Conservation (phyloP, 192 early-diverging fungal species). For the Martensiomyces pterosporus region DNA sequence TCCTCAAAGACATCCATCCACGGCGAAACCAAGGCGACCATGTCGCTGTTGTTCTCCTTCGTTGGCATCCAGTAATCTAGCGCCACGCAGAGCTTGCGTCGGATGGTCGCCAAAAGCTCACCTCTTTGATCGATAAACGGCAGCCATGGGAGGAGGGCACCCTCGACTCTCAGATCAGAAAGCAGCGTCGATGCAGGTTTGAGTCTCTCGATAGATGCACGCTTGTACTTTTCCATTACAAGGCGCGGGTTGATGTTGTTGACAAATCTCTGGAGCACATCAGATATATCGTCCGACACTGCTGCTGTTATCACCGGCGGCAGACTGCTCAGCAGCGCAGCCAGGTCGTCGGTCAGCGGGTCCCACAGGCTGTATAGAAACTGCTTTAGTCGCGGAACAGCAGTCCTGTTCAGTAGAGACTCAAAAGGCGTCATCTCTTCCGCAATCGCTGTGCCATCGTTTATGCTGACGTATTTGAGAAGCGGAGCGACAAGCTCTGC, state of each 20-base stretch:
- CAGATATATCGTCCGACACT: constrained; percentile 12
- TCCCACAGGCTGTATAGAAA: constrained; percentile 36
- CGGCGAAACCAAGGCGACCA: constrained; percentile 17
- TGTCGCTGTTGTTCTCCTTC: constrained; percentile 19
- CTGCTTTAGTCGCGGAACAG: constrained; percentile 32
- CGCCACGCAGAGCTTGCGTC: constrained; percentile 38
- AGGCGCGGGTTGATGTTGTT: constrained; percentile 18
- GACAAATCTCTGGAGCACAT: constrained; percentile 19
- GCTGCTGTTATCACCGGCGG: constrained; percentile 11
- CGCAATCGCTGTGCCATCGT: background rate
- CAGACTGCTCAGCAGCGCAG: constrained; percentile 8
- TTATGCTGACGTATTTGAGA: constrained; percentile 3
- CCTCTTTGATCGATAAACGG: constrained; percentile 27
- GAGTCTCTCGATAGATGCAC: background rate
- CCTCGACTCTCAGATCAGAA: constrained; percentile 20
- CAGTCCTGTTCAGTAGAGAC: constrained; percentile 22
- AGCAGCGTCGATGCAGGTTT: constrained; percentile 1
- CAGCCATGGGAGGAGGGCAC: constrained; percentile 36
- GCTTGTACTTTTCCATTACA: constrained; percentile 8
- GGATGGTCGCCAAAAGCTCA: constrained; percentile 27
- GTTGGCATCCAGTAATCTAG: constrained; percentile 35
- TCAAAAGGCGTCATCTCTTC: constrained; percentile 31
- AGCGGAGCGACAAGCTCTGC: constrained; percentile 18
- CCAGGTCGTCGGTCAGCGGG: constrained; percentile 24
- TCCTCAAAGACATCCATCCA: constrained; percentile 33